Conservation (phyloP, 1,284 basidiomycete species). For the Trichosporon sp. region DNA sequence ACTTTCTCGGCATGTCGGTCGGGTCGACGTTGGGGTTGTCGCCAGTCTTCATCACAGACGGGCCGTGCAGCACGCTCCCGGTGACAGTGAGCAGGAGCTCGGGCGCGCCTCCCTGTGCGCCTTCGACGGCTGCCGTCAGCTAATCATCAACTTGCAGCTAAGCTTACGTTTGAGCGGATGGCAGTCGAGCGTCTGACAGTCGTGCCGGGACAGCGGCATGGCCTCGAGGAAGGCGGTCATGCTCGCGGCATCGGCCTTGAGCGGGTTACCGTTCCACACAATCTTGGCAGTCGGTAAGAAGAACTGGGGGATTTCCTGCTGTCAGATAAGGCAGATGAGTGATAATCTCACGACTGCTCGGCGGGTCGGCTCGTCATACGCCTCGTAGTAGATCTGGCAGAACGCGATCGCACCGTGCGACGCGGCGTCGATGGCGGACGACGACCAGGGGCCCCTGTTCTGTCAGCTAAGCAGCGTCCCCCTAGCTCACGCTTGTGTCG, state of each 20-base stretch:
- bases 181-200: constrained; percentile 43
- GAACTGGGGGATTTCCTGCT: constrained; percentile 37
- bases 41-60: constrained; percentile 25
- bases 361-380: constrained; percentile 41
- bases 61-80: constrained; percentile 41
- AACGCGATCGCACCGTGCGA: constrained; percentile 45
- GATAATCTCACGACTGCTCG: constrained; percentile 26
- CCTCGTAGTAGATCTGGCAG: constrained; percentile 44
- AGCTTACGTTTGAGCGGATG: constrained; percentile 30
- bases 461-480: neutral
- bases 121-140: constrained; percentile 15
- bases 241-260: constrained; percentile 20
- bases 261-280: constrained; percentile 43
- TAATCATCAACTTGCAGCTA: neutral
- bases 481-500: neutral
- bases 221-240: constrained; percentile 34
- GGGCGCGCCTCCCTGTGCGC: constrained; percentile 24
- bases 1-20: constrained; percentile 37
- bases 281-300: constrained; percentile 38
- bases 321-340: neutral
- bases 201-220: constrained; percentile 38
- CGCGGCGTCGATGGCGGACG: constrained; percentile 38
- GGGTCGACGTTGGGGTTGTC: constrained; percentile 21
- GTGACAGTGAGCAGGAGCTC: constrained; percentile 41
- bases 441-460: constrained; percentile 27